Evolutionary conservation across 1,139 yeast genomes (phyloP), one percentile per base, ranked within the genome.

Genomic region (Lodderomyces metapsilosis): DNA sequence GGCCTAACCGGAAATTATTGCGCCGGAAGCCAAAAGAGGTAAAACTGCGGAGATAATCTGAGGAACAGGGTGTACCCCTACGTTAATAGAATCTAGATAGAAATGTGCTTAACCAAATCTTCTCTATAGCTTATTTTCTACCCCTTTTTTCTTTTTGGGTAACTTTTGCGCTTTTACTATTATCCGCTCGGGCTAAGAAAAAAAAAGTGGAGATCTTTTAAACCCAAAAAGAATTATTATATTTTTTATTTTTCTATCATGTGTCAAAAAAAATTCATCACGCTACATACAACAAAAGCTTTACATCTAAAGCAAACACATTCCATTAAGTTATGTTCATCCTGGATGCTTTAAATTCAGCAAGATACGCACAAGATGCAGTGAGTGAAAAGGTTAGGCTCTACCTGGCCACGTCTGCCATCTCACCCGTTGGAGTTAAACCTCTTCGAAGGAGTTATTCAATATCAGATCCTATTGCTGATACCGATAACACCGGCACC

Each of bases 361-460:
- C 47, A 9, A 42, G 38, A 22, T 46, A 58, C 42, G 68, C 69
- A 16, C 52, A 52, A 35, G 67, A 65, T 16, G 68, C 63, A 13
- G 54, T 67, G 31, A 53, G 55, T 20, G 70, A 68, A 43, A 54
- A 68, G 16, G 49, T 66, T 38, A 59, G 59, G 41, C 50, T 67
- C 40, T 66, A 67, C 48, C 58, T 56, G 38, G 48, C 62, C 8
- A 40, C 57, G 2, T 56, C 71, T 13, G 20, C 4, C 16, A 37
- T 37, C 5, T 37, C 40, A 4, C 54, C 52, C 12, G 51, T 62
- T 3, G 66, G 68, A 2, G 61, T 65, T 11, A 61, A 54, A 41
- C 59, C 69, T 3, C 53, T 68, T 37, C 50, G 62, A 36, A 52
- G 59, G 40, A 51, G 47, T 39, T 59, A 48, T 42, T 48, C 56